Conservation (phyloP, 2,329 filamentous ascomycete species). For the Aspergillus japonicus region DNA sequence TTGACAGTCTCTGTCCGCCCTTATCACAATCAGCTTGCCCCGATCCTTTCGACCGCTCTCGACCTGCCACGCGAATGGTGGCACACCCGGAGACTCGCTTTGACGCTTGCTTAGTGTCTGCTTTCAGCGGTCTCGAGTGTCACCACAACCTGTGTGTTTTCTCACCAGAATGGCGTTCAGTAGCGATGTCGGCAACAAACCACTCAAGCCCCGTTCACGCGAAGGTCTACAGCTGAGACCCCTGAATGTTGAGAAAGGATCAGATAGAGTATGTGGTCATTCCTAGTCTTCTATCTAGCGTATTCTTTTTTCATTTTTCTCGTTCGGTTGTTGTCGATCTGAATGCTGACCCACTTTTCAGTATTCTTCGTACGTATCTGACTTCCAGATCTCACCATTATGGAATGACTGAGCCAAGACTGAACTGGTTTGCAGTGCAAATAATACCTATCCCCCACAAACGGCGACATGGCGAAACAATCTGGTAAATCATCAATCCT, state of each 20-base stretch:
- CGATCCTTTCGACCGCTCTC: background rate
- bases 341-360: slow-evolving; percentile 14
- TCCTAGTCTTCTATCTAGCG: background rate
- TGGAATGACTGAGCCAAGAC: background rate
- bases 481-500: slow-evolving; percentile 29
- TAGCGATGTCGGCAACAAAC: slow-evolving; percentile 9
- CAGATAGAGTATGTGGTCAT: slow-evolving; percentile 35
- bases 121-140: background rate
- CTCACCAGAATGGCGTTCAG: slow-evolving; percentile 22
- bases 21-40: slow-evolving; percentile 3
- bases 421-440: slow-evolving; percentile 24
- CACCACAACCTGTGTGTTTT: background rate
- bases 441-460: slow-evolving; percentile 30
- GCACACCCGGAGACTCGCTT: background rate
- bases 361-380: slow-evolving; percentile 20
- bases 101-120: background rate
- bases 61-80: slow-evolving; percentile 1
- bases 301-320: slow-evolving; percentile 1
- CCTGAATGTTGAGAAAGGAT: slow-evolving; percentile 34
- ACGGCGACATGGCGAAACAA: slow-evolving; percentile 46
- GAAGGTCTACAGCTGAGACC: slow-evolving; percentile 29
- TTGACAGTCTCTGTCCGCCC: background rate
- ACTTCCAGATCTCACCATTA: background rate
- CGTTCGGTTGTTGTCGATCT: background rate
- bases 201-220: slow-evolving; percentile 13